Conservation (phyloP, 225 moss, liverwort and hornwort species). For the Pseudoscleropodium purum region DNA sequence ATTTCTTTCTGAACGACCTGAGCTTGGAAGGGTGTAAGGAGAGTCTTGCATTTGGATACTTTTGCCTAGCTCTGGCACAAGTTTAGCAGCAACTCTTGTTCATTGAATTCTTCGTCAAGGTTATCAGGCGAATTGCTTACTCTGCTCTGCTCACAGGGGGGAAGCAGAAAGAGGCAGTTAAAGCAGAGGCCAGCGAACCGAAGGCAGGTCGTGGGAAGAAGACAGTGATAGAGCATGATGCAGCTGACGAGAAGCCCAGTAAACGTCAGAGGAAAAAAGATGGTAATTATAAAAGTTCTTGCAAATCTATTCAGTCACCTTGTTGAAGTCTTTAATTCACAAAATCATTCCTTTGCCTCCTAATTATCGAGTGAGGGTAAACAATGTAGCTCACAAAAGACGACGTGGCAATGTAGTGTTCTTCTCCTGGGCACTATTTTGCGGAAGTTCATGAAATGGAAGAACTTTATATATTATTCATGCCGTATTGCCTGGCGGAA, state of each 20-base stretch:
- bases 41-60: neutral
- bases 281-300: conserved; percentile 4
- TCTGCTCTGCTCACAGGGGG: conserved; percentile 12
- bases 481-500: neutral
- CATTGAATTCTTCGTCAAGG: neutral
- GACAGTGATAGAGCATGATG: conserved; percentile 13
- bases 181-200: conserved; percentile 23
- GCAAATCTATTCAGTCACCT: neutral
- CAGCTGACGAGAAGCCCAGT: conserved; percentile 39
- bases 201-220: conserved; percentile 41
- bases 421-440: neutral
- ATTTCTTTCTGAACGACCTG: neutral
- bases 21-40: neutral
- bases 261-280: conserved; percentile 49
- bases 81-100: neutral
- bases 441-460: neutral
- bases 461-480: neutral
- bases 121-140: neutral
- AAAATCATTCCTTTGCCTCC: neutral
- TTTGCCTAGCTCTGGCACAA: neutral
- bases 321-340: neutral
- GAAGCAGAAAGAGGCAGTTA: conserved; percentile 52
- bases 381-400: neutral
- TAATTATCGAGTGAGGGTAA: neutral
- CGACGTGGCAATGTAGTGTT: neutral